phyloP scores from a whole-genome alignment of 2,329 filamentous ascomycete species.

The Colletotrichum incanum region DNA sequence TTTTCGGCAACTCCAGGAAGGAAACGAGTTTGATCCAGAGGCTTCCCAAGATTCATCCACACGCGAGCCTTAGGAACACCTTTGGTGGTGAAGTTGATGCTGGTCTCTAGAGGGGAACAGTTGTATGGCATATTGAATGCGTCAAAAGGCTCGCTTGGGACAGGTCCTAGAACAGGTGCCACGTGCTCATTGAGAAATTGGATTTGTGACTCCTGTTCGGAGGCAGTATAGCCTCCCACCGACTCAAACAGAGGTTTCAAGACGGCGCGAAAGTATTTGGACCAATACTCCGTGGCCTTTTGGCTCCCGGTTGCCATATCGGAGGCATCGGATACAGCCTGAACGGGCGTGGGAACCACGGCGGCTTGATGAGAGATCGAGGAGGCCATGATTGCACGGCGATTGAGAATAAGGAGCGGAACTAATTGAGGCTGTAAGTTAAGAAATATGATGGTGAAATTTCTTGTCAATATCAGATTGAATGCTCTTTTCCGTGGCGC shows the following conservation, averaged over 20 bases:
- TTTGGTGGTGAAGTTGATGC: constrained; percentile 3
- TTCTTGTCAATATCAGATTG: too few relatives aligned
- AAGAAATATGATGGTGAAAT: too few relatives aligned
- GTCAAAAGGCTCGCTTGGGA: neutral
- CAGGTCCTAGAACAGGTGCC: neutral
- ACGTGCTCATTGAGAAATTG: neutral
- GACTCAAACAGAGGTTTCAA: neutral
- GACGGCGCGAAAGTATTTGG: neutral
- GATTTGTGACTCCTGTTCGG: neutral
- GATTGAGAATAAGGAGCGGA: too few relatives aligned
- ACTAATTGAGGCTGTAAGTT: too few relatives aligned
- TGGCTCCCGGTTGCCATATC: too few relatives aligned
- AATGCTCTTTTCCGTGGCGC: too few relatives aligned
- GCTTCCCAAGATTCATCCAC: constrained; percentile 7
- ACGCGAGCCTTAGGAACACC: neutral
- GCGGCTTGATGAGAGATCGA: too few relatives aligned
- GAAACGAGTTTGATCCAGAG: neutral
- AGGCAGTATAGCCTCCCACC: neutral
- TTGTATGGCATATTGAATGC: constrained; percentile 1
- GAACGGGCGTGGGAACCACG: too few relatives aligned
- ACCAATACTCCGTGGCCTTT: constrained; percentile 5
- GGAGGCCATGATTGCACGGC: too few relatives aligned
- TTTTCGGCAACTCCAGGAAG: neutral
- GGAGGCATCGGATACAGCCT: too few relatives aligned
- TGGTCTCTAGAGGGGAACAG: neutral